A percentile compares a stretch with the other conserved stretches of the same genome.
Evolutionary conservation across 306 rosid genomes (phyloP).

Genomic region (Pueraria montana): DNA sequence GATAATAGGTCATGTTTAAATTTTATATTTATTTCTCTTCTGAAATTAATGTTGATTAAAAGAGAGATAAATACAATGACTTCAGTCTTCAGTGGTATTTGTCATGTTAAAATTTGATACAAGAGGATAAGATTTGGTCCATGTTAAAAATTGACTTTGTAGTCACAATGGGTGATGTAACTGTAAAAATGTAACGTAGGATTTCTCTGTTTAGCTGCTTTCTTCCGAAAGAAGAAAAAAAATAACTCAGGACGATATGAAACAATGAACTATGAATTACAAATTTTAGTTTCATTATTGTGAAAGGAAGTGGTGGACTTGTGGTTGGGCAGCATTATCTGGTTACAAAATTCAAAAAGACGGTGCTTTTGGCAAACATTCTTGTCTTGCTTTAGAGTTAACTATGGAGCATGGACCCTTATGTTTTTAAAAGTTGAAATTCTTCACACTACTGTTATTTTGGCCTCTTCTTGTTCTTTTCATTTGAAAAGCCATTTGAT

Average conservation of each 20-base stretch:
- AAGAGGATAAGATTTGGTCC: not conserved
- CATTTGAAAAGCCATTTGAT: constrained; percentile 6
- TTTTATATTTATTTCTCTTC: not conserved
- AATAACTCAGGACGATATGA: too few species aligned
- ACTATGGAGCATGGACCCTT: not conserved
- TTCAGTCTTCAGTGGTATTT: not conserved
- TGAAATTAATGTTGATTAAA: not conserved
- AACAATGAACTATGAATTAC: not conserved
- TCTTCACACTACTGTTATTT: not conserved
- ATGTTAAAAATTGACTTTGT: not conserved
- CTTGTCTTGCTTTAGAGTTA: not conserved
- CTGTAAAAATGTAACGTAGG: not conserved
- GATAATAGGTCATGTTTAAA: not conserved
- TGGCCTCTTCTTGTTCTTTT: constrained; percentile 14
- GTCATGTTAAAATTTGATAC: not conserved
- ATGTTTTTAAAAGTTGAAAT: not conserved
- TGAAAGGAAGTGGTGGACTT: not conserved
- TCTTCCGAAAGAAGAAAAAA: not conserved
- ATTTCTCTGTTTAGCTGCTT: not conserved
- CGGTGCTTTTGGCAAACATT: not conserved
- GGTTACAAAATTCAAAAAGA: not conserved
- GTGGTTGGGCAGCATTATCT: not conserved
- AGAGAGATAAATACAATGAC: not conserved
- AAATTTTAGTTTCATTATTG: not conserved
- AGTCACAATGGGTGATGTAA: too few species aligned